phyloP scores from a whole-genome alignment of 1,284 basidiomycete species.

The Papiliotrema flavescens region DNA sequence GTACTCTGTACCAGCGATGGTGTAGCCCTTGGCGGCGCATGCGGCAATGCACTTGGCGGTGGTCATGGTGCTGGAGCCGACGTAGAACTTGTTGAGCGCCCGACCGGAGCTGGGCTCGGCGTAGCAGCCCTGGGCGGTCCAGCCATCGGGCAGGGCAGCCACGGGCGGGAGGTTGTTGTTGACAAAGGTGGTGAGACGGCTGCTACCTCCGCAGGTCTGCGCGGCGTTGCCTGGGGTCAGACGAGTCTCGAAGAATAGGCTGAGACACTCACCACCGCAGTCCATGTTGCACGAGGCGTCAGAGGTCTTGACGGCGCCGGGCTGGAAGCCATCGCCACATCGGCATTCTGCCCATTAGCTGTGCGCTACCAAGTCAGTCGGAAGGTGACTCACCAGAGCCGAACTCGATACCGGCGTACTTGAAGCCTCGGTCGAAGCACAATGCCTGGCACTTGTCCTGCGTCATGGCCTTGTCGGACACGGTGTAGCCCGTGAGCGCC shows the following conservation, averaged over 20 bases:
- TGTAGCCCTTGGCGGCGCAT: conserved; percentile 4
- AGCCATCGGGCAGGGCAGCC: conserved; percentile 8
- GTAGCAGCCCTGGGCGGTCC: conserved; percentile 12
- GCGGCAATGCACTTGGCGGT: conserved; percentile 8
- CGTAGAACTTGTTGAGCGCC: conserved; percentile 8
- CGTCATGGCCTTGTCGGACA: conserved; percentile 8
- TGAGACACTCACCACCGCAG: not conserved
- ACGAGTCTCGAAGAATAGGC: not conserved
- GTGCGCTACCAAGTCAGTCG: too few relatives aligned
- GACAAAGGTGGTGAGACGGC: not conserved
- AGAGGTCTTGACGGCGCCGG: not conserved
- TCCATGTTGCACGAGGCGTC: too few relatives aligned
- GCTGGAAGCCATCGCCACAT: not conserved
- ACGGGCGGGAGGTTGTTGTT: not conserved
- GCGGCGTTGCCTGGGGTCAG: conserved; percentile 7
- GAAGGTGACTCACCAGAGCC: not conserved
- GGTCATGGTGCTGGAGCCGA: conserved; percentile 11
- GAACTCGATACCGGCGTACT: conserved; percentile 12
- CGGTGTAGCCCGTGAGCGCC: conserved; percentile 7
- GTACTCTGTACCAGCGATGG: conserved; percentile 12
- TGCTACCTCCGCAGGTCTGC: conserved; percentile 9
- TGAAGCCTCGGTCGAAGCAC: conserved; percentile 2
- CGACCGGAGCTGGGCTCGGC: conserved; percentile 6
- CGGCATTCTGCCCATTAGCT: not conserved
- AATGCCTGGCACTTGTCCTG: conserved; percentile 7